phyloP scores from a whole-genome alignment of 192 early-diverging fungal species.

The Umbelopsis sp. region DNA sequence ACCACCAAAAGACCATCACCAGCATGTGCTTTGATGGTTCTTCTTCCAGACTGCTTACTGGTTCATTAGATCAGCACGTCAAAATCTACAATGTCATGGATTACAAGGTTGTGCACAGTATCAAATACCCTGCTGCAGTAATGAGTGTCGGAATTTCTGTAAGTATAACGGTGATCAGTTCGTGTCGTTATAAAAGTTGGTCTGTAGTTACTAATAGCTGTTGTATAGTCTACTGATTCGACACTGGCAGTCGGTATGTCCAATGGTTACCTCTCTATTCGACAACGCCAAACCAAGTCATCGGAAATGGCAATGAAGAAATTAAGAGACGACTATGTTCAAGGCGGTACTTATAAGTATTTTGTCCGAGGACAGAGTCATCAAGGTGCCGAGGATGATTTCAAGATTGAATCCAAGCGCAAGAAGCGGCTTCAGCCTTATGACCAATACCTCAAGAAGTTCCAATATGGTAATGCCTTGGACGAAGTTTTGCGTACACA shows the following conservation, averaged over 20 bases:
- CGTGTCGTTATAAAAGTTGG: too few relatives aligned
- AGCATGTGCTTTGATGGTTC: constrained; percentile 81
- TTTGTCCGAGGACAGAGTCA: constrained; percentile 66
- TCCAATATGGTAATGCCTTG: constrained; percentile 88
- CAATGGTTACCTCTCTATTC: constrained; percentile 83
- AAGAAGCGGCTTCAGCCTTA: constrained; percentile 70
- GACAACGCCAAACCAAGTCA: constrained; percentile 78
- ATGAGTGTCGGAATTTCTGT: constrained; percentile 88
- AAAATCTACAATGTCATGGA: constrained; percentile 89
- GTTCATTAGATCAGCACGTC: constrained; percentile 94
- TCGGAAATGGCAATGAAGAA: constrained; percentile 59
- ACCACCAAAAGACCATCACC: constrained; percentile 97
- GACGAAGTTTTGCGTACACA: constrained; percentile 76
- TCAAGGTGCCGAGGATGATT: constrained; percentile 64
- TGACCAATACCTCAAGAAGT: constrained; percentile 81
- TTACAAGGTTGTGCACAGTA: constrained; percentile 84
- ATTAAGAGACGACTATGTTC: constrained; percentile 42
- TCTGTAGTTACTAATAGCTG: too few relatives aligned
- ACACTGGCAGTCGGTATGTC: constrained; percentile 92
- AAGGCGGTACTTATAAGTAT: constrained; percentile 69
- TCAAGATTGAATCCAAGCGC: constrained; percentile 72
- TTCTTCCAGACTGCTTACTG: constrained; percentile 77
- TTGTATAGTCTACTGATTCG: constrained; percentile 74
- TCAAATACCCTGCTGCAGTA: constrained; percentile 90
- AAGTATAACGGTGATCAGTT: constrained; percentile 14